These are phyloP conservation scores for Agapanthus africanus DNA, from an alignment of 106 monocot species.

Conservation along the genomic window DNA sequence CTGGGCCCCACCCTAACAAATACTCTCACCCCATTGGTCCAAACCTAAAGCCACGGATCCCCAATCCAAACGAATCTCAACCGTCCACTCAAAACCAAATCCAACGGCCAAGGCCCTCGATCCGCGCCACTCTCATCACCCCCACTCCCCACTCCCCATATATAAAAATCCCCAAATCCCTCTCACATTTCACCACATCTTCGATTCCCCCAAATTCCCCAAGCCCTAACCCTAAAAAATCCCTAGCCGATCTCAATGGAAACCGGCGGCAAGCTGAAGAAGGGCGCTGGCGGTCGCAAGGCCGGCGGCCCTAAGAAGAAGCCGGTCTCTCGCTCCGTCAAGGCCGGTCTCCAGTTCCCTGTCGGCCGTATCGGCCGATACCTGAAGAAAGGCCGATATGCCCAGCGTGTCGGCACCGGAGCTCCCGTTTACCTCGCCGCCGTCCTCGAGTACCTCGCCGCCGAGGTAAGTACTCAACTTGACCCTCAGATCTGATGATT, in stretches of 20 bases:
- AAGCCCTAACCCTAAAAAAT: background rate
- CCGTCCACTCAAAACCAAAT: background rate
- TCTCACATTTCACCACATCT: background rate
- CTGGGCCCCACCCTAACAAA: background rate
- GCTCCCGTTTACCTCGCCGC: too few relatives aligned
- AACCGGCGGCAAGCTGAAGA: slow-evolving; percentile 6
- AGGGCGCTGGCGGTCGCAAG: slow-evolving; percentile 18
- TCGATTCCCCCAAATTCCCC: background rate
- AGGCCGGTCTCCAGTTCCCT: too few relatives aligned
- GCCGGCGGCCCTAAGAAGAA: slow-evolving; percentile 17
- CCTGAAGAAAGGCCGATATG: too few relatives aligned
- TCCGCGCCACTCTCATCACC: background rate
- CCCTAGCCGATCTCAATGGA: slow-evolving; percentile 10
- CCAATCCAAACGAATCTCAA: background rate
- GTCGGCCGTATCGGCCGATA: too few relatives aligned
- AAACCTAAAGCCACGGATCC: background rate
- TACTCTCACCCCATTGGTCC: background rate
- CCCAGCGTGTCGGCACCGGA: too few relatives aligned
- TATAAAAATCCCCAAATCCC: background rate
- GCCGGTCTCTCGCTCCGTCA: background rate
- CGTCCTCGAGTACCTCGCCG: too few relatives aligned
- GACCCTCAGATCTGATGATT: background rate
- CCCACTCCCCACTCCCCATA: background rate
- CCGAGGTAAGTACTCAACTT: too few relatives aligned
- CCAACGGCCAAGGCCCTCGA: background rate